Conservation (phyloP, 768 basidiomycete species). For the Lentinus brumalis region DNA sequence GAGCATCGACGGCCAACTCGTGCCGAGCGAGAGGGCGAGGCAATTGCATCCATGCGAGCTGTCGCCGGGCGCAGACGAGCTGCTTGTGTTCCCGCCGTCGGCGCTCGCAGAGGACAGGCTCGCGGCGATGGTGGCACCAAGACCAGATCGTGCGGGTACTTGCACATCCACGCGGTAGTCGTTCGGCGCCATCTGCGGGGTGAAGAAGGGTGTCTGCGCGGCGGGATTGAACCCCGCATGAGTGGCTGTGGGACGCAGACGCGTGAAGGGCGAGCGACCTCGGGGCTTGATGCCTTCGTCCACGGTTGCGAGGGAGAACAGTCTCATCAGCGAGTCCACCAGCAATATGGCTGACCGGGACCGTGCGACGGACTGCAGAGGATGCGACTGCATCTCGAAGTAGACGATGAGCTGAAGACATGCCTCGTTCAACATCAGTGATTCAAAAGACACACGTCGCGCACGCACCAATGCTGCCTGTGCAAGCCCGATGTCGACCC, state of each 20-base stretch:
- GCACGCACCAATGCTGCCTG: slow-evolving; percentile 60
- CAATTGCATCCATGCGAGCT: background rate
- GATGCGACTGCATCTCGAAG: slow-evolving; percentile 74
- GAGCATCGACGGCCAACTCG: slow-evolving; percentile 24
- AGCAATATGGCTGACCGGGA: slow-evolving; percentile 57
- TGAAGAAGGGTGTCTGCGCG: too few relatives aligned
- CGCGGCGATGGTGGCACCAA: too few relatives aligned
- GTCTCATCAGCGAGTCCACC: slow-evolving; percentile 68
- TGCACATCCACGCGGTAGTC: too few relatives aligned
- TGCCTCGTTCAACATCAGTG: too few relatives aligned
- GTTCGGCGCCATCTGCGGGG: too few relatives aligned
- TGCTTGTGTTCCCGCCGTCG: too few relatives aligned
- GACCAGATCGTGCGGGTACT: too few relatives aligned
- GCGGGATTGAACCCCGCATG: background rate
- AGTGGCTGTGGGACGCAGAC: slow-evolving; percentile 45
- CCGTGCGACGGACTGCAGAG: slow-evolving; percentile 53
- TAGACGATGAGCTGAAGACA: slow-evolving; percentile 58
- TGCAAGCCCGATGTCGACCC: slow-evolving; percentile 72
- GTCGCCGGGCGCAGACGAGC: background rate
- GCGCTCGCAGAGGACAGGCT: too few relatives aligned
- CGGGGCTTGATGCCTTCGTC: slow-evolving; percentile 57
- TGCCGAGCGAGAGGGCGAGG: too few relatives aligned
- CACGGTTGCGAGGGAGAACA: slow-evolving; percentile 56
- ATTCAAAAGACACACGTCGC: too few relatives aligned
- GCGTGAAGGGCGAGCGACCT: slow-evolving; percentile 39